Evolutionary conservation across 176 grass and related monocot species (phyloP), one percentile per base, ranked within the genome.

Genomic region (Melocanna baccifera): DNA sequence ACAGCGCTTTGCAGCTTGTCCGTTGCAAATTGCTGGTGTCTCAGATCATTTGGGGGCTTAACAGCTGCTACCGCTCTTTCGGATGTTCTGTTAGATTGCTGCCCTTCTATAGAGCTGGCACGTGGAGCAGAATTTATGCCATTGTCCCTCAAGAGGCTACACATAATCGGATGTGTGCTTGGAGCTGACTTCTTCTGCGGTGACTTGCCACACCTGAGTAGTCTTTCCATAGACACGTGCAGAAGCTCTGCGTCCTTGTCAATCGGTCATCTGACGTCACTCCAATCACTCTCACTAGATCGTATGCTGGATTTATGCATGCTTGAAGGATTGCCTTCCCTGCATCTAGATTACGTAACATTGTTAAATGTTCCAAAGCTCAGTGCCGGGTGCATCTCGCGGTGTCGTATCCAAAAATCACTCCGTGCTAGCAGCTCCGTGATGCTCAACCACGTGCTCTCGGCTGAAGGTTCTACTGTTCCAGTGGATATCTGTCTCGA

Each of bases 61-160:
- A 47, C 2, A 58, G 73, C 25, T n/a, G 62, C 62, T 62, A 6
- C 5, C 20, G 61, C 51, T 70, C 25, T 84, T 43, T 22, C 5
- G 0, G 0, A 0, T 0, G 0, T 37, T 65, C 0, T 0, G 0
- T 9, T 84, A 0, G 0, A 0, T 0, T 30, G 0, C 0, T 83
- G 81, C 41, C 83, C 83, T 34, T 77, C 10, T 76, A 45, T 84
- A 43, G 23, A 69, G 11, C 3, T 85, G 50, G 47, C 23, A 57
- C 0, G 2, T 12, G 65, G 13, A 36, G 8, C 65, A 37, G 40
- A 78, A 26, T 61, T 2, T 1, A 19, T 85, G 29, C 28, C 55
- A 0, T 2, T 79, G 0, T 72, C 67, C 4, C 29, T 86, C 50
- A 0, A 1, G 19, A 0, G 0, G 0, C 29, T 86, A 1, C 0